phyloP scores from a whole-genome alignment of 1,284 basidiomycete genomes.

The Apiotrichum siamense region DNA sequence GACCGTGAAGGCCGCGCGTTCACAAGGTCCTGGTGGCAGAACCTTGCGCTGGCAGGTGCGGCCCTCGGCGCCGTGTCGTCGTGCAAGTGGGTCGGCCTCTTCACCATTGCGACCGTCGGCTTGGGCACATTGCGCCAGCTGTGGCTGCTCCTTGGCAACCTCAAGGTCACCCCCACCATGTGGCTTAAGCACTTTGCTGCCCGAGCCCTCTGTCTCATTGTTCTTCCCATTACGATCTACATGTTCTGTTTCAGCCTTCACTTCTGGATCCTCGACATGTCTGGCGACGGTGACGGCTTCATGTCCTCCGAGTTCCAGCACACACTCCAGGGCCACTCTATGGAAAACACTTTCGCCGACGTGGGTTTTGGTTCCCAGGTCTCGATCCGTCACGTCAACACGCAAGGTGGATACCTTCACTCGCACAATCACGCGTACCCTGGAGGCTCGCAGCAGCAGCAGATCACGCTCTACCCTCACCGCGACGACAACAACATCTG shows the following conservation, averaged over 20 bases:
- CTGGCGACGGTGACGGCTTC: constrained; percentile 95
- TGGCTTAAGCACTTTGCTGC: constrained; percentile 83
- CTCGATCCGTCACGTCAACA: constrained; percentile 83
- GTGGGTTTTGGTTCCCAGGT: constrained; percentile 79
- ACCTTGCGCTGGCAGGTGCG: constrained; percentile 81
- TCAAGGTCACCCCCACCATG: constrained; percentile 66
- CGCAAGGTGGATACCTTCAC: constrained; percentile 95
- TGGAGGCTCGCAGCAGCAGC: constrained; percentile 74
- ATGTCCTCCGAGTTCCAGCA: constrained; percentile 99
- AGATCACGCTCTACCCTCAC: constrained; percentile 96
- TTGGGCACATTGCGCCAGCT: constrained; percentile 77
- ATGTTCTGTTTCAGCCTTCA: constrained; percentile 94
- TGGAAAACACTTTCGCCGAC: constrained; percentile 92
- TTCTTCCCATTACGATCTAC: constrained; percentile 79
- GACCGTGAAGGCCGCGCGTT: constrained; percentile 65
- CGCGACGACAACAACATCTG: constrained; percentile 87
- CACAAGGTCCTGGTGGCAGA: constrained; percentile 82
- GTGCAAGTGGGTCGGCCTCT: constrained; percentile 98
- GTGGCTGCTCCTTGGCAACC: constrained; percentile 85
- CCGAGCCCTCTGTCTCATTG: constrained; percentile 80
- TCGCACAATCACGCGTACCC: constrained; percentile 90
- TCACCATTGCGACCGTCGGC: constrained; percentile 95
- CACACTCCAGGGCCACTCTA: constrained; percentile 80
- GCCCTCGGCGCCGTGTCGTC: constrained; percentile 84
- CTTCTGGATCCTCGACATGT: constrained; percentile 77